Percentiles rank a stretch among this genome's conserved stretches.
These are phyloP conservation scores for Elymus sibiricus DNA, from an alignment of 176 grass and related monocot genomes.

Conservation along the genomic window DNA sequence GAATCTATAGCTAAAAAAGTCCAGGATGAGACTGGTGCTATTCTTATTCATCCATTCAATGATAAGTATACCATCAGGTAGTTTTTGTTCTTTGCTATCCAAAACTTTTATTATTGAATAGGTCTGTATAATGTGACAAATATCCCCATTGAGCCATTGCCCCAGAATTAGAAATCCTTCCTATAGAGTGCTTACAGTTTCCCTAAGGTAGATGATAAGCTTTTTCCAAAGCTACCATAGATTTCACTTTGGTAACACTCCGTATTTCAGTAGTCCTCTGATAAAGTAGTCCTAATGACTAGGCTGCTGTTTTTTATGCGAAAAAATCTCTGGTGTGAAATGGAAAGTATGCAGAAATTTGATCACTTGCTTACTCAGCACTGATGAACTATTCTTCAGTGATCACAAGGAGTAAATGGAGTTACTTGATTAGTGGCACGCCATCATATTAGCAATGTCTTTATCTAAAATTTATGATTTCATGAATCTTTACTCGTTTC, in stretches of 20 bases:
- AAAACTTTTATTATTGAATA: slow-evolving; percentile 9
- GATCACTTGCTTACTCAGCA: slow-evolving; percentile 3
- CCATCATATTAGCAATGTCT: background rate
- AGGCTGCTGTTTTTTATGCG: background rate
- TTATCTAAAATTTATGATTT: background rate
- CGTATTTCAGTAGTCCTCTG: background rate
- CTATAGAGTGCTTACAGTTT: background rate
- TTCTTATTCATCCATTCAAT: slow-evolving; percentile 93
- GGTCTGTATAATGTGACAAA: background rate
- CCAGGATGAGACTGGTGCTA: slow-evolving; percentile 75
- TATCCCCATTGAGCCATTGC: background rate
- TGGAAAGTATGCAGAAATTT: background rate
- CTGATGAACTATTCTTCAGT: background rate
- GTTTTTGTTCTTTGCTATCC: background rate
- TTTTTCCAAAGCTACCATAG: background rate
- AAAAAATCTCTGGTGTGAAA: background rate
- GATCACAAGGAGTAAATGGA: background rate
- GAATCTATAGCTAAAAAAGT: slow-evolving; percentile 62
- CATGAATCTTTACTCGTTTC: background rate
- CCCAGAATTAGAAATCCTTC: background rate
- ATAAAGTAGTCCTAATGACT: background rate
- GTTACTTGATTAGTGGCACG: background rate
- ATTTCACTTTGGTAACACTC: background rate
- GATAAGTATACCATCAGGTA: slow-evolving; percentile 83
- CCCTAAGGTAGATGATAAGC: background rate